A percentile compares a stretch with the other conserved stretches of the same genome.
Evolutionary conservation across 1,139 yeast species (phyloP).

Genomic region (Saccharomyces hybrid): DNA sequence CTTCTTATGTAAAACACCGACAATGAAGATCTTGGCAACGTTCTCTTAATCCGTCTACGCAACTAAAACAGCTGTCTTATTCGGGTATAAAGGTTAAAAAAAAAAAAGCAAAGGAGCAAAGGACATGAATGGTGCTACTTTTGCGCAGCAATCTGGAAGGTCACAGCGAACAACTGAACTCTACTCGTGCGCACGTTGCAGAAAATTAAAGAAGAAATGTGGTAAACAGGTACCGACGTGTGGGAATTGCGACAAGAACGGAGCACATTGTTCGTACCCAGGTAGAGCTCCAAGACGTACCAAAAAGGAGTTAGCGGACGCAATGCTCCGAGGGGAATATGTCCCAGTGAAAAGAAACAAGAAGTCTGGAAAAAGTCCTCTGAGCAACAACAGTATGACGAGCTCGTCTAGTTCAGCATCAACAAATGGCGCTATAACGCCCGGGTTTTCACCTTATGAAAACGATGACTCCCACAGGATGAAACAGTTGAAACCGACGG

Average conservation of each 20-base stretch:
- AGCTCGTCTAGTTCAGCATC: constrained; percentile 12
- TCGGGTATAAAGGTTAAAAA: not conserved
- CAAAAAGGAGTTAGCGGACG: constrained; percentile 33
- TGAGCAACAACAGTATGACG: constrained; percentile 14
- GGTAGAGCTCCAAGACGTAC: constrained; percentile 38
- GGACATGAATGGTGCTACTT: not conserved
- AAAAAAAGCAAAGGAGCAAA: not conserved
- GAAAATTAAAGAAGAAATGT: constrained; percentile 45
- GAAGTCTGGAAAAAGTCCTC: constrained; percentile 4
- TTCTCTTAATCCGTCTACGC: not conserved
- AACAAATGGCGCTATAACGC: not conserved
- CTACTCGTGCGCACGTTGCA: constrained; percentile 39
- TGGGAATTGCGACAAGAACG: constrained; percentile 37
- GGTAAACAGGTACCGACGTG: constrained; percentile 42
- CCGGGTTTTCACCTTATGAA: not conserved
- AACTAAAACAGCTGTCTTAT: not conserved
- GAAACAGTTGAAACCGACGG: not conserved
- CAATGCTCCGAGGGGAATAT: constrained; percentile 22
- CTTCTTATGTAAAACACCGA: not conserved
- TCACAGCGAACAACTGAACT: constrained; percentile 11
- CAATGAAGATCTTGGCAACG: not conserved
- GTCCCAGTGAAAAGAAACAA: constrained; percentile 12
- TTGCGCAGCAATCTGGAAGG: not conserved
- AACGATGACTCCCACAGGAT: not conserved
- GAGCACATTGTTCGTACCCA: constrained; percentile 39